A percentile compares a stretch with the other conserved stretches of the same genome.
phyloP scores from a whole-genome alignment of 306 rosid genomes.

The Aeschynomene evenia region DNA sequence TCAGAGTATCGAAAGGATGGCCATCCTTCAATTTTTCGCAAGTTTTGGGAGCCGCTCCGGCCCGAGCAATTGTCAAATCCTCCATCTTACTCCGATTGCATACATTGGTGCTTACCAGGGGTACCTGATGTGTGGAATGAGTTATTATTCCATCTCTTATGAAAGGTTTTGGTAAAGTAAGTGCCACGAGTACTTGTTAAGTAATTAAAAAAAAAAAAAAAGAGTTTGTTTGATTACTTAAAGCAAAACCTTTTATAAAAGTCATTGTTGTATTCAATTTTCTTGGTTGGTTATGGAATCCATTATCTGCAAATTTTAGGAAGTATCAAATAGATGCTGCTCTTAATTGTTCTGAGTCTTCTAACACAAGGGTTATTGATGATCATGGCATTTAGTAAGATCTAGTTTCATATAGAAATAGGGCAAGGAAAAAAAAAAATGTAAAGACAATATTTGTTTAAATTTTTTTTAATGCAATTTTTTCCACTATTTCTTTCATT shows the following conservation, averaged over 20 bases:
- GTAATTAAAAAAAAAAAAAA: neutral
- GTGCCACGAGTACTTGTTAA: neutral
- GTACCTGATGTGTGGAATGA: slow-evolving; percentile 97
- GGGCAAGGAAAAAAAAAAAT: neutral
- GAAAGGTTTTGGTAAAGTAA: neutral
- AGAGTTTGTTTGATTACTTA: neutral
- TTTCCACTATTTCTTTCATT: neutral
- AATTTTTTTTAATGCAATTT: slow-evolving; percentile 21
- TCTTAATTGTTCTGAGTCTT: neutral
- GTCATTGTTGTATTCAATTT: neutral
- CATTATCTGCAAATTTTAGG: slow-evolving; percentile 5
- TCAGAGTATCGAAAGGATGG: slow-evolving; percentile 94
- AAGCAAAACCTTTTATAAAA: slow-evolving; percentile 23
- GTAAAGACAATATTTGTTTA: neutral
- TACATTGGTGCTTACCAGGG: slow-evolving; percentile 98
- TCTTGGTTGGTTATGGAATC: slow-evolving; percentile 6
- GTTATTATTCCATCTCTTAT: slow-evolving; percentile 67
- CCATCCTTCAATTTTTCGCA: slow-evolving; percentile 88
- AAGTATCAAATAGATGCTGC: slow-evolving; percentile 15
- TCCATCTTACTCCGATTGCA: slow-evolving; percentile 87
- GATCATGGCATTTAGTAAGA: slow-evolving; percentile 3
- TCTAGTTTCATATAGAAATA: neutral
- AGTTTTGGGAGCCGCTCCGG: slow-evolving; percentile 83
- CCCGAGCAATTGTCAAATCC: slow-evolving; percentile 79
- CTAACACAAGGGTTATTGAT: neutral